Conservation (phyloP, 257 asterid genomes). For the Solanum pennellii region DNA sequence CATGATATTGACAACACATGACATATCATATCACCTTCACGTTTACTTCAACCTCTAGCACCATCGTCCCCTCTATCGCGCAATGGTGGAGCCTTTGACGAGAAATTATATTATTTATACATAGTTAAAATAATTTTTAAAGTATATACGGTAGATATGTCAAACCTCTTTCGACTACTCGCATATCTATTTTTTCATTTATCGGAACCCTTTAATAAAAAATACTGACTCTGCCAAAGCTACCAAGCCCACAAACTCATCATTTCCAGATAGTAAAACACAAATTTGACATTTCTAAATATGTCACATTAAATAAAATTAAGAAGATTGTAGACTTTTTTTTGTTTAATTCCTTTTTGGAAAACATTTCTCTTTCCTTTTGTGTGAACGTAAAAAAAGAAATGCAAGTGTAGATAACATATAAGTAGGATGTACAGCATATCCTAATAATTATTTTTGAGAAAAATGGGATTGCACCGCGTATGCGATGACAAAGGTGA, state of each 20-base stretch:
- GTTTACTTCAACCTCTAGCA: background rate
- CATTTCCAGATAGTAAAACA: background rate
- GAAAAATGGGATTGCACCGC: background rate
- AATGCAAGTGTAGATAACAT: background rate
- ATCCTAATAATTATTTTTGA: background rate
- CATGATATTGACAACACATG: background rate
- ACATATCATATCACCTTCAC: background rate
- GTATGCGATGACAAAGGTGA: background rate
- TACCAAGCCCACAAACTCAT: background rate
- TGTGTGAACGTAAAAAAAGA: background rate
- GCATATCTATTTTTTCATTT: no score
- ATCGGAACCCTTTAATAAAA: rapidly evolving
- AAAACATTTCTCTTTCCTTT: background rate
- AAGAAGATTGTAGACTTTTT: background rate
- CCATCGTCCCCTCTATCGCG: background rate
- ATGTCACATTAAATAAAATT: background rate
- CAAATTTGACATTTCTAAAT: background rate
- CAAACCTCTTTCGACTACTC: no score
- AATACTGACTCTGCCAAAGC: no score
- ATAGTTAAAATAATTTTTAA: no score
- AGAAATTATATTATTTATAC: no score
- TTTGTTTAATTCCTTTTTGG: background rate
- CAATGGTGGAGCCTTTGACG: no score
- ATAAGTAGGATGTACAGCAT: background rate
- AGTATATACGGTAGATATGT: no score